A percentile compares a stretch with the other conserved stretches of the same genome.
Evolutionary conservation across 768 basidiomycete species (phyloP).

Genomic region (Hysterangium stoloniferum): DNA sequence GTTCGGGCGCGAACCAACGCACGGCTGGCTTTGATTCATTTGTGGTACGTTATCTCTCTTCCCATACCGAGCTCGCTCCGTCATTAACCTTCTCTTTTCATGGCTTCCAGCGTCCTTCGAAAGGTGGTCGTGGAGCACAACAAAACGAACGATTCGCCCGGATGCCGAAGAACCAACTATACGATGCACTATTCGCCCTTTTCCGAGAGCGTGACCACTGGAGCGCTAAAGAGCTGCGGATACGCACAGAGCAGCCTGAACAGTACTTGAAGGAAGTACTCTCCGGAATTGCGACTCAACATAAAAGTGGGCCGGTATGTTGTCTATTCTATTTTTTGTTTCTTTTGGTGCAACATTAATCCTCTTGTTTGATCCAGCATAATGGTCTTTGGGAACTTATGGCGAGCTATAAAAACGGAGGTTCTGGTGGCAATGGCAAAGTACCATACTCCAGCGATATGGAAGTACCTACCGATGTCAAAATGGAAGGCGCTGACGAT

Average conservation of each 20-base stretch:
- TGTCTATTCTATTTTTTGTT: not conserved
- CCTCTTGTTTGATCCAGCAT: conserved; percentile 35
- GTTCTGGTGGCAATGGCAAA: conserved; percentile 5
- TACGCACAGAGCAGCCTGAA: conserved; percentile 81
- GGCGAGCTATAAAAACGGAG: conserved; percentile 57
- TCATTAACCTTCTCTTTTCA: not conserved
- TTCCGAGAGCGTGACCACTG: conserved; percentile 80
- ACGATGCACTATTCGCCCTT: conserved; percentile 71
- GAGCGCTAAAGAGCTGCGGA: conserved; percentile 69
- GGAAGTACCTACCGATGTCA: conserved; percentile 24
- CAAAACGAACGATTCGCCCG: conserved; percentile 83
- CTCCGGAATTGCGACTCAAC: conserved; percentile 63
- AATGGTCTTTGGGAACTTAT: conserved; percentile 78
- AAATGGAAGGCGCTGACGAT: conserved; percentile 49
- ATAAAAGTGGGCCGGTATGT: conserved; percentile 49
- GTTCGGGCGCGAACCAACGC: conserved; percentile 26
- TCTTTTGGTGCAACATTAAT: not conserved
- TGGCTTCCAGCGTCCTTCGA: conserved; percentile 23
- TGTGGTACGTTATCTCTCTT: conserved; percentile 41
- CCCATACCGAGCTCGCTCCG: not conserved
- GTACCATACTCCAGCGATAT: conserved; percentile 21
- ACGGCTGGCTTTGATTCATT: conserved; percentile 50
- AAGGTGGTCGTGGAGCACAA: conserved; percentile 50
- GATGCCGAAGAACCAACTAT: conserved; percentile 80
- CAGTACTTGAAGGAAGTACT: conserved; percentile 81